Evolutionary conservation across 352 stramenopile genomes (phyloP), one percentile per base, ranked within the genome.

Genomic region (Pythium volutum): DNA sequence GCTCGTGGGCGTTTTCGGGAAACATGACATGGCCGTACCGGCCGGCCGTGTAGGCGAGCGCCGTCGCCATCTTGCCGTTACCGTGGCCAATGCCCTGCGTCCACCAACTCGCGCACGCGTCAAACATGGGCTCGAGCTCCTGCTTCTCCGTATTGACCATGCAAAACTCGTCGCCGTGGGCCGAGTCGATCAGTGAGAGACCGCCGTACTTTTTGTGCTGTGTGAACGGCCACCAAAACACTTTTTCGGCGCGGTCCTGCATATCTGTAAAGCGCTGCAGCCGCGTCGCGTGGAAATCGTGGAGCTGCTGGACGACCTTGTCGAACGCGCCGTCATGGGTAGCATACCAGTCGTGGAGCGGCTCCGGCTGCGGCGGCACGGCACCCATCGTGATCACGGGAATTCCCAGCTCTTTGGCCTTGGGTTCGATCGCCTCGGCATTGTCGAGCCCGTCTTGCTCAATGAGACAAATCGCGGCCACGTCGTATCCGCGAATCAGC

Each of bases 191-290:
- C 27, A 96, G 67, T 3, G 83, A 89, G 22, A 97, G 67, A 7
- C 86, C 55, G 20, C 81, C 83, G 69, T 82, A 81, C 54, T 84
- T 87, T 71, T 91, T 88, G 76, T 98, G 89, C 68, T 98, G 89
- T 16, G 91, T 97, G 73, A 97, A 97, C 10, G 92, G 92, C 87
- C 90, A 98, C 92, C 92, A 98, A 54, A 97, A 93, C 11, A 93
- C 79, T 12, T 92, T 26, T 48, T 92, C 74, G 2, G 81, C 77
- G 20, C 77, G 75, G 14, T 80, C 62, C 12, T 76, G 64, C 67
- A 95, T 85, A 33, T 81, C 64, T 5, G 79, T 62, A 27, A 95
- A 81, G 20, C 67, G 65, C 20, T 78, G 66, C 2, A 91, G 46
- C 23, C 85, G 83, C 3, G 48, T 68, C n/a, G 52, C 39, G 55